These are phyloP conservation scores for Coemansia sp. DNA, from an alignment of 192 early-diverging fungal genomes.

Conservation along the genomic window DNA sequence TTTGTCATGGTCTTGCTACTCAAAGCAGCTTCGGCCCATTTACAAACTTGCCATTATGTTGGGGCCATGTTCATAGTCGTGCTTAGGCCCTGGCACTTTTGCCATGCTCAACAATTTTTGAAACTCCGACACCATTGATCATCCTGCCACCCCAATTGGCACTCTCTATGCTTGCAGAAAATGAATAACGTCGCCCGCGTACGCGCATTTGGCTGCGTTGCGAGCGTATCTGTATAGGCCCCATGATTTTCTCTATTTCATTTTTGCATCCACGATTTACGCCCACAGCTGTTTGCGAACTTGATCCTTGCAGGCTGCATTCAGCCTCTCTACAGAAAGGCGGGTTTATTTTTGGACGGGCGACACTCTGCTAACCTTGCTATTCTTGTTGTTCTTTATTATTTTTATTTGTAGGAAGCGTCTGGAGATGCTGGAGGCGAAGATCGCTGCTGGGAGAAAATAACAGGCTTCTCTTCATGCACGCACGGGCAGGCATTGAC, in stretches of 20 bases:
- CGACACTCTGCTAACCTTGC: neutral
- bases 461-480: conserved; percentile 7
- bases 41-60: neutral
- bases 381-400: neutral
- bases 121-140: conserved; percentile 50
- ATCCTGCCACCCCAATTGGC: conserved; percentile 15
- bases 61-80: neutral
- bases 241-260: neutral
- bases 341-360: conserved; percentile 4
- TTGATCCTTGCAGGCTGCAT: conserved; percentile 1
- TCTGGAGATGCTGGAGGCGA: conserved; percentile 45
- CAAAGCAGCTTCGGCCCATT: neutral
- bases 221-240: neutral
- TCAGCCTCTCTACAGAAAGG: neutral
- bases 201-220: neutral
- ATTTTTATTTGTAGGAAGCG: conserved; percentile 32
- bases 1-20: neutral
- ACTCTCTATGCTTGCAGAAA: conserved; percentile 1
- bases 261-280: conserved; percentile 6
- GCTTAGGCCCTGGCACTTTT: neutral
- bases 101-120: conserved; percentile 29
- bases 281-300: conserved; percentile 1
- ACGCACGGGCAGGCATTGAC: conserved; percentile 1
- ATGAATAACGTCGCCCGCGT: conserved; percentile 3
- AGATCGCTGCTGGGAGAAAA: conserved; percentile 24